These are phyloP conservation scores for Lactarius quietus DNA, from an alignment of 768 basidiomycete genomes.

Conservation along the genomic window DNA sequence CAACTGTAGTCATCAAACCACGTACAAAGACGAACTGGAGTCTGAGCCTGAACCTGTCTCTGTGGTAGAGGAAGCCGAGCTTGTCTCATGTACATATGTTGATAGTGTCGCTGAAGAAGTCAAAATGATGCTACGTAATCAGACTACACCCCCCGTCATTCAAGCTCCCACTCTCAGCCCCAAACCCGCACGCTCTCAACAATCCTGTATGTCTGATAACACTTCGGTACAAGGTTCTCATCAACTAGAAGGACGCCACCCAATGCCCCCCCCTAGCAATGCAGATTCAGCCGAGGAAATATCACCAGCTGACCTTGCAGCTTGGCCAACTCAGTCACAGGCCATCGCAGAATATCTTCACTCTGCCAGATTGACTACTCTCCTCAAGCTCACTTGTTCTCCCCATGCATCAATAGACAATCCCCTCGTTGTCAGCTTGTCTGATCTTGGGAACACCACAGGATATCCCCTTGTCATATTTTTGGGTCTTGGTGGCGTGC, in stretches of 20 bases:
- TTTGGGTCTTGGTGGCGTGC: constrained; percentile 89
- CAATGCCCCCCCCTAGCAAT: constrained; percentile 6
- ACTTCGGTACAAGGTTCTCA: constrained; percentile 13
- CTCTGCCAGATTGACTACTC: constrained; percentile 79
- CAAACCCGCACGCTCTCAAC: constrained; percentile 30
- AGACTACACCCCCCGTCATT: constrained; percentile 40
- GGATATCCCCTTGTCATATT: constrained; percentile 90
- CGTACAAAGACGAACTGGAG: constrained; percentile 50
- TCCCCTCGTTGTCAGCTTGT: constrained; percentile 84
- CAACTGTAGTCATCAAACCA: constrained; percentile 42
- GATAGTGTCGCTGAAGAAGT: constrained; percentile 88
- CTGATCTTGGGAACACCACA: constrained; percentile 82
- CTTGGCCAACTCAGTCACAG: constrained; percentile 54
- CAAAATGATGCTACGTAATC: constrained; percentile 60
- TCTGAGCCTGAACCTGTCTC: constrained; percentile 46
- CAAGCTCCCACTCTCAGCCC: constrained; percentile 32
- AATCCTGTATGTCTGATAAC: constrained; percentile 26
- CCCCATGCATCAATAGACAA: constrained; percentile 74
- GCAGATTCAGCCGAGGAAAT: constrained; percentile 32
- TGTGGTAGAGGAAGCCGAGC: constrained; percentile 57
- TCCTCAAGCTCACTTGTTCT: constrained; percentile 72
- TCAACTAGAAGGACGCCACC: constrained; percentile 8
- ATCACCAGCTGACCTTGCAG: constrained; percentile 43
- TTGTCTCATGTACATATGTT: constrained; percentile 76
- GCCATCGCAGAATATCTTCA: constrained; percentile 83